Conservation (phyloP, 352 stramenopile species). For the Globisporangium ultimum region DNA sequence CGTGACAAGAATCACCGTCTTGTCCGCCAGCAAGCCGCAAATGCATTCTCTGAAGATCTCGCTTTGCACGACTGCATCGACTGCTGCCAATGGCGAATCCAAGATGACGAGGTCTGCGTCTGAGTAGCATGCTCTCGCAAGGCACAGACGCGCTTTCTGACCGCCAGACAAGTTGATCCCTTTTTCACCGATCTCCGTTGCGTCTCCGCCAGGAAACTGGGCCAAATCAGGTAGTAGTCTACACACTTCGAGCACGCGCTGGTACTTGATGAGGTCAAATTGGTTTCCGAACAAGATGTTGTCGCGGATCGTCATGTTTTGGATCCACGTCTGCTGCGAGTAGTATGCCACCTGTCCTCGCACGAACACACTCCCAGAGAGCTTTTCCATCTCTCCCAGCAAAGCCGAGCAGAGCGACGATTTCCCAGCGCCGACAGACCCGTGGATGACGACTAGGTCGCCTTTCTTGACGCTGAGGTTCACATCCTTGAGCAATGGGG, state of each 20-base stretch:
- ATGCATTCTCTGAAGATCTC: constrained; percentile 85
- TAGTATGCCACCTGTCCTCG: constrained; percentile 52
- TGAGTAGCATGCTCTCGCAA: constrained; percentile 70
- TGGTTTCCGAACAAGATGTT: constrained; percentile 93
- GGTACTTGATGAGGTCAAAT: constrained; percentile 47
- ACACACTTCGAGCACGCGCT: constrained; percentile 68
- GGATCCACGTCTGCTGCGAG: no score
- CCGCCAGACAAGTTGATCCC: constrained; percentile 94
- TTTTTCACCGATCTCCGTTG: constrained; percentile 95
- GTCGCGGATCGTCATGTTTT: constrained; percentile 85
- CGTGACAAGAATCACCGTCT: constrained; percentile 89
- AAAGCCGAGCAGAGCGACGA: constrained; percentile 40
- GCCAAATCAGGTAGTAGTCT: constrained; percentile 85
- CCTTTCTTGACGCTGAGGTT: constrained; percentile 25
- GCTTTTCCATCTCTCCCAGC: constrained; percentile 75
- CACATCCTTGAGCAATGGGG: constrained; percentile 21
- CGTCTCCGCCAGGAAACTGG: constrained; percentile 78
- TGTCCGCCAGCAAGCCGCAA: constrained; percentile 30
- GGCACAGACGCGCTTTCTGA: constrained; percentile 81
- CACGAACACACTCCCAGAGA: constrained; percentile 33
- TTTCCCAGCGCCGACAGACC: constrained; percentile 42
- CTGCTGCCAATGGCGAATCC: constrained; percentile 90
- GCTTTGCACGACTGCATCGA: constrained; percentile 92
- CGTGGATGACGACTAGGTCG: constrained; percentile 43
- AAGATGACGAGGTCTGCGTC: constrained; percentile 77